These are phyloP conservation scores for Furcasterigmium furcatum DNA, from an alignment of 2,329 filamentous ascomycete species.

Conservation along the genomic window DNA sequence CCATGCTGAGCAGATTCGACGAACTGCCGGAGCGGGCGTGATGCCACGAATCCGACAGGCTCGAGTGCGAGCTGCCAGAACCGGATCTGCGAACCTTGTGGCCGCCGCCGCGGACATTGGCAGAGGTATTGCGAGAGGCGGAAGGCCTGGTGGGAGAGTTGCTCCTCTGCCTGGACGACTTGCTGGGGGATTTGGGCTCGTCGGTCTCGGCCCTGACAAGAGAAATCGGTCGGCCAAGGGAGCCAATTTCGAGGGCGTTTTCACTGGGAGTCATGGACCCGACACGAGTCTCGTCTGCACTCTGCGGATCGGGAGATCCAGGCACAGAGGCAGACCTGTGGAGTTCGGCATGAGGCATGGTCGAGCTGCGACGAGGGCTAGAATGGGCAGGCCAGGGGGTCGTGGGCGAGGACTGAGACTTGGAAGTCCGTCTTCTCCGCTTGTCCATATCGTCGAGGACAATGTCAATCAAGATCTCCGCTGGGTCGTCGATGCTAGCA, in stretches of 20 bases:
- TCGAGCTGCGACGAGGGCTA: slow-evolving; percentile 61
- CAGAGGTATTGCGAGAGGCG: slow-evolving; percentile 69
- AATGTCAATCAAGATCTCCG: slow-evolving; percentile 86
- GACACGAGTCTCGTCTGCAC: slow-evolving; percentile 47
- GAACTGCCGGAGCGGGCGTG: slow-evolving; percentile 64
- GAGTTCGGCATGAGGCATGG: slow-evolving; percentile 61
- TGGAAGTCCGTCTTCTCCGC: slow-evolving; percentile 81
- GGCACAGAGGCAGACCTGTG: slow-evolving; percentile 67
- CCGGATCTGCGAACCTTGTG: slow-evolving; percentile 81
- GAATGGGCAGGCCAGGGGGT: slow-evolving; percentile 60
- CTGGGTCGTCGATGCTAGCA: slow-evolving; percentile 83
- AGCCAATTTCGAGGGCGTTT: slow-evolving; percentile 39
- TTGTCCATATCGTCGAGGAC: slow-evolving; percentile 97
- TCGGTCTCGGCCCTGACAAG: slow-evolving; percentile 45
- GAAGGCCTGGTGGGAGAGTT: slow-evolving; percentile 76
- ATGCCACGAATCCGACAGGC: slow-evolving; percentile 62
- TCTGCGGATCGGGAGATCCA: slow-evolving; percentile 52
- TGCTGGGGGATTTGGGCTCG: slow-evolving; percentile 38
- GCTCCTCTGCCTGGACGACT: slow-evolving; percentile 61
- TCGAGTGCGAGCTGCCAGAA: slow-evolving; percentile 90
- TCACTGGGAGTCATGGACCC: slow-evolving; percentile 58
- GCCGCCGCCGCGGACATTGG: slow-evolving; percentile 61
- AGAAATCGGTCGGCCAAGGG: slow-evolving; percentile 37
- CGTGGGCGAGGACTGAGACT: slow-evolving; percentile 76
- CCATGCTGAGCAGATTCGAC: slow-evolving; percentile 70